These are phyloP conservation scores for Lablab purpureus DNA, from an alignment of 306 rosid genomes.

Conservation along the genomic window DNA sequence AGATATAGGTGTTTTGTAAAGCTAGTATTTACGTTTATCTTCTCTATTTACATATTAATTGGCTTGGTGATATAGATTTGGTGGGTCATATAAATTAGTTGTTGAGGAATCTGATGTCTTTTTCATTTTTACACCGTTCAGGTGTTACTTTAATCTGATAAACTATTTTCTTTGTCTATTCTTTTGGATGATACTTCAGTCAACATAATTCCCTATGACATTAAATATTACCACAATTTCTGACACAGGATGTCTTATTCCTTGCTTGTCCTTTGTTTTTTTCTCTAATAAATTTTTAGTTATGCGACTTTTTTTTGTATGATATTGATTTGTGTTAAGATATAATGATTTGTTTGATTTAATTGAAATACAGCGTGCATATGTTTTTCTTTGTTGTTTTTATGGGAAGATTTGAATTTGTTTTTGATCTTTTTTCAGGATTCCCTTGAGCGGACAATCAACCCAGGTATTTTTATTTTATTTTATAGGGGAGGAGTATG, in stretches of 20 bases:
- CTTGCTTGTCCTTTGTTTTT: neutral
- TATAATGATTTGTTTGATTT: constrained; percentile 25
- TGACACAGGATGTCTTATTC: neutral
- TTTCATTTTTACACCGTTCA: neutral
- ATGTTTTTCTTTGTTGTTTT: constrained; percentile 5
- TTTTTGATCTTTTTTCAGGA: constrained; percentile 59
- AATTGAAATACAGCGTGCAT: neutral
- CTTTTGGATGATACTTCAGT: constrained; percentile 10
- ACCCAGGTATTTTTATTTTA: constrained; percentile 60
- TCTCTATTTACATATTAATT: neutral
- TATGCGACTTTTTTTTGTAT: constrained; percentile 8
- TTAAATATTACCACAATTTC: constrained; percentile 1
- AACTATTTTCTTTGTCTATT: neutral
- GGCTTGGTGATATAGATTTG: neutral
- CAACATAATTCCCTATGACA: neutral
- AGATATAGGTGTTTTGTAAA: constrained; percentile 32
- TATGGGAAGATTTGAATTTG: constrained; percentile 6
- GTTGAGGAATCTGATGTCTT: constrained; percentile 14
- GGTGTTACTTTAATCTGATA: too few relatives aligned
- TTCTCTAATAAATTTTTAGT: neutral
- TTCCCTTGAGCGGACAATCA: constrained; percentile 64
- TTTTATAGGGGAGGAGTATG: neutral
- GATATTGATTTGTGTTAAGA: constrained; percentile 35
- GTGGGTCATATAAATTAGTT: constrained; percentile 12
- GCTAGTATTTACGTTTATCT: neutral